Conservation (phyloP, 1,284 basidiomycete genomes). For the Phellopilus nigrolimitatus region DNA sequence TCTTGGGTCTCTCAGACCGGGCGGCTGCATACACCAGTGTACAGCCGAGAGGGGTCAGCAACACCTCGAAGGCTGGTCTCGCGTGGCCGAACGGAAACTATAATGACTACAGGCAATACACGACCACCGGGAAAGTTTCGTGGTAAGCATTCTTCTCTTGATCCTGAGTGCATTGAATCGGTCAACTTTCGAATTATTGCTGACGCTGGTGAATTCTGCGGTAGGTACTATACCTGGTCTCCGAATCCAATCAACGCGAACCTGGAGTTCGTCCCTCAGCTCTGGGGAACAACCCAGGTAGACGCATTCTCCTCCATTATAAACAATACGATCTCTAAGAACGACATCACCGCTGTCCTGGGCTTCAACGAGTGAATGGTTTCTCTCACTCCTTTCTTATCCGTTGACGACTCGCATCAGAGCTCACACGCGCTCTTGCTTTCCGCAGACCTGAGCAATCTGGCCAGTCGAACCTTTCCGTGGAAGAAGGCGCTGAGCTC, state of each 20-base stretch:
- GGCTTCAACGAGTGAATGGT: slow-evolving; percentile 33
- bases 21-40: neutral
- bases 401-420: neutral
- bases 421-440: too few species aligned
- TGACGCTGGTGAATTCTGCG: neutral
- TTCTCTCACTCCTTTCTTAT: neutral
- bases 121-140: slow-evolving; percentile 29
- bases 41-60: neutral
- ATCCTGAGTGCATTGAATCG: too few species aligned
- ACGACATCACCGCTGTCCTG: slow-evolving; percentile 28
- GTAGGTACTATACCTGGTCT: slow-evolving; percentile 35
- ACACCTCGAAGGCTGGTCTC: slow-evolving; percentile 29
- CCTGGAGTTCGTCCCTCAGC: slow-evolving; percentile 36
- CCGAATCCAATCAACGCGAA: slow-evolving; percentile 25
- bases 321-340: slow-evolving; percentile 27
- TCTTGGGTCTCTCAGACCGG: neutral
- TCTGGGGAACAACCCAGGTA: slow-evolving; percentile 33
- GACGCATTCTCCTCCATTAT: slow-evolving; percentile 29
- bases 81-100: slow-evolving; percentile 32
- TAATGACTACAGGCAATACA: slow-evolving; percentile 27
- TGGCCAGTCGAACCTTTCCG: slow-evolving; percentile 33
- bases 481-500: slow-evolving; percentile 29
- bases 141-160: slow-evolving; percentile 24
- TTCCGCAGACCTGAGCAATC: slow-evolving; percentile 26
- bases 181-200: too few species aligned